Evolutionary conservation across 352 stramenopile species (phyloP), one percentile per base, ranked within the genome.

Genomic region (Pythium monospermum): DNA sequence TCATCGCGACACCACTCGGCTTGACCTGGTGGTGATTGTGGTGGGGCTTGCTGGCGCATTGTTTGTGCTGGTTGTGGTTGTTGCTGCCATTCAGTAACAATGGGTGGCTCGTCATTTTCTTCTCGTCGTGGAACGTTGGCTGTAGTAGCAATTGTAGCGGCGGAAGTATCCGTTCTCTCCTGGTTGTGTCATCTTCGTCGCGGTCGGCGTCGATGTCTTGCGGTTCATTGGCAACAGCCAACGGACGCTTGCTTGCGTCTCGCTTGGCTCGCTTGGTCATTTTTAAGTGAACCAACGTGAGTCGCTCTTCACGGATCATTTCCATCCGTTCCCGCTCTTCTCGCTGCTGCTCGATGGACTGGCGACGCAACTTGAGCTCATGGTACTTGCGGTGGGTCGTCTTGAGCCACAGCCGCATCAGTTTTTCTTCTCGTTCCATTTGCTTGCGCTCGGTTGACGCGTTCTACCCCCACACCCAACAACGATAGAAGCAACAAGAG

Each of bases 341-440:
- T 15, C 69, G 77, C 53, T 86, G 72, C 49, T 87, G 74, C 28
- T 85, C 73, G 19, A 58, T 48, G 4, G 59, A 68, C 49, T 71
- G 53, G 0, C 46, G 37, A 15, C 74, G 72, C 32, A 68, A 60
- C 28, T 71, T 73, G 50, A 70, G 68, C 6, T 67, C 71, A 43
- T 57, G 48, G 19, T 62, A 49, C 22, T 76, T 73, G 7, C 80
- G 73, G 31, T 81, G 70, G 10, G 79, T 43, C 11, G 79, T 63
- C 55, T 90, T 89, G 6, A 75, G 19, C 15, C 73, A 57, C 21
- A 94, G 49, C 11, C 80, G 69, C 22, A 69, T 51, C 10, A 64
- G 45, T 27, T 84, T 84, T 40, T 94, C 83, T 48, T 94, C 80
- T 2, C 76, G 71, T 41, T 87, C 74, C 80, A 91, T 90, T 4